A percentile compares a stretch with the other conserved stretches of the same genome.
phyloP scores from a whole-genome alignment of 257 asterid genomes.

The Solanum neorickii region DNA sequence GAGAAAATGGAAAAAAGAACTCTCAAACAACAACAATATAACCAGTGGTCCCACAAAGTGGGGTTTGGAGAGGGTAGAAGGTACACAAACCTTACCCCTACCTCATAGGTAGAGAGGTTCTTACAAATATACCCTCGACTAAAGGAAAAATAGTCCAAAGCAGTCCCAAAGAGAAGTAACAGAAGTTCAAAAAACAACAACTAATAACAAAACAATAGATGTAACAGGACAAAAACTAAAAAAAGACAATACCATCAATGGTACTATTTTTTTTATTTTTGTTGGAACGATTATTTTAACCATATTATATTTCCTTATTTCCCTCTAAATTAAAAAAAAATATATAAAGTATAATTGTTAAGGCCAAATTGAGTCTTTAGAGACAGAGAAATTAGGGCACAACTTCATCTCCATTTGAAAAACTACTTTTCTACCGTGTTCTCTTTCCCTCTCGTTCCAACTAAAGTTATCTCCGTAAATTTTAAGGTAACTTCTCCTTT shows the following conservation, averaged over 20 bases:
- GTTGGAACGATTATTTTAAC: background rate
- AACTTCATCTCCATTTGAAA: background rate
- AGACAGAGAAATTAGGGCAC: background rate
- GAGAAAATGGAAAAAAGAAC: background rate
- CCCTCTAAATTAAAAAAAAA: background rate
- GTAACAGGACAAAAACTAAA: background rate
- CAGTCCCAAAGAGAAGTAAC: background rate
- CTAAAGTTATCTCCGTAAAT: background rate
- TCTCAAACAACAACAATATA: background rate
- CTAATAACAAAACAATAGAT: background rate
- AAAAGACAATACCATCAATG: too few relatives aligned
- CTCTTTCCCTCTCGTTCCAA: background rate
- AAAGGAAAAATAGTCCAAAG: background rate
- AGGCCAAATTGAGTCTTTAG: background rate
- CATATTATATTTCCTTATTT: background rate
- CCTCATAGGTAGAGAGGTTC: background rate
- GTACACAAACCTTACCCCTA: background rate
- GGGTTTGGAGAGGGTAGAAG: background rate
- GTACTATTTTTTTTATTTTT: too few relatives aligned
- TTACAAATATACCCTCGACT: background rate
- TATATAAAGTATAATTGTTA: background rate
- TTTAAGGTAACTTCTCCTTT: background rate
- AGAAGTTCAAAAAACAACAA: background rate
- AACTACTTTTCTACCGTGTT: background rate
- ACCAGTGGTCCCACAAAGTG: background rate